Base-by-base conservation (phyloP, 495 filamentous ascomycete species). In the Ascodesmis nigricans region DNA sequence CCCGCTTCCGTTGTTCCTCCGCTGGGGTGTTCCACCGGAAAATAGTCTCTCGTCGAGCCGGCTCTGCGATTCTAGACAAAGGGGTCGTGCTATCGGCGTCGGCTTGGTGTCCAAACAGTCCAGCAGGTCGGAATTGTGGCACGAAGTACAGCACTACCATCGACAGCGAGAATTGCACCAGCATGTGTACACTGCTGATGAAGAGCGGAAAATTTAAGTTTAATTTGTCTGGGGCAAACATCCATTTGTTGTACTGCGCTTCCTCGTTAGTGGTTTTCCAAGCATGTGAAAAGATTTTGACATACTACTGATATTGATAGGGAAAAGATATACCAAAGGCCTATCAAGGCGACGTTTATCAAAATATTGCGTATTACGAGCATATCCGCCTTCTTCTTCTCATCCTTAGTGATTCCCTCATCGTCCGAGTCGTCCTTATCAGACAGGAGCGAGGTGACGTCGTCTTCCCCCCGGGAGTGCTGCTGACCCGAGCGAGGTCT, bases 231-330 rank as follows among this genome's bases (percentile, higher is more conserved):
- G 72, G 59, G 41, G 77, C 74, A 55, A 99, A 99, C 90, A 99
- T 99, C 90, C 90, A 95, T 63, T 92, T 95, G 62, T 99, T 99
- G 58, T 99, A 99, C 80, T 90, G 44, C 16, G 20, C 18, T 25
- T 39, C n/a, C n/a, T n/a, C n/a, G n/a, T n/a, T n/a, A n/a, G n/a
- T 16, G 14, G 27, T 40, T 31, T 14, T 8, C 21, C 11, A 18
- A 42, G 2, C 31, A 11, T 22, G 31, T 22, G 23, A 19, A 40
- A 27, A 16, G 3, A n/a, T 6, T 20, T 11, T 13, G 21, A 61
- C 78, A 64, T 66, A 91, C 81, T 35, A 97, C 70, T 19, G 90
- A 95, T 47, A 95, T 92, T 9, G 77, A 77, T 23, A 95, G 66
- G 11, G 82, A 92, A 55, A 95, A 93, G 19, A 79, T 59, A 56